phyloP scores from a whole-genome alignment of 257 asterid species.

The Nicotiana noctiflora region DNA sequence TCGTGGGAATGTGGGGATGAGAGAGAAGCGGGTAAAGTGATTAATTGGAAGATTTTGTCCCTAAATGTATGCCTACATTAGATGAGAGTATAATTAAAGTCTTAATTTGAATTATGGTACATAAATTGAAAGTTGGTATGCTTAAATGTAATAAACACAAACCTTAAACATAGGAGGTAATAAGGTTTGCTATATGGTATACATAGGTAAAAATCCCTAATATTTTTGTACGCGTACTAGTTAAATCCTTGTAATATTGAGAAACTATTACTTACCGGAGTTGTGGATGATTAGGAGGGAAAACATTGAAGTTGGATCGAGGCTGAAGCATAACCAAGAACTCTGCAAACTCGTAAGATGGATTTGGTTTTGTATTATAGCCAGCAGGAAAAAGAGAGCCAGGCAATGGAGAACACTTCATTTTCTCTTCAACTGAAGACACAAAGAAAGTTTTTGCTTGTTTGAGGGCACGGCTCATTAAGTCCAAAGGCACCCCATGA shows the following conservation, averaged over 20 bases:
- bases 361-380: conserved; percentile 39
- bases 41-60: too few species aligned
- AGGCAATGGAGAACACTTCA: conserved; percentile 17
- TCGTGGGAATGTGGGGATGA: too few species aligned
- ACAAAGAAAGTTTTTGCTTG: conserved; percentile 29
- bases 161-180: too few species aligned
- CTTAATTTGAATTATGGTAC: too few species aligned
- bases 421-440: conserved; percentile 35
- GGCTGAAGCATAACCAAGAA: conserved; percentile 46
- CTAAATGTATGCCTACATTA: too few species aligned
- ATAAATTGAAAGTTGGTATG: too few species aligned
- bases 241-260: neutral
- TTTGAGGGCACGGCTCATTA: conserved; percentile 34
- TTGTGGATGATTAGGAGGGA: conserved; percentile 24
- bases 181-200: too few species aligned
- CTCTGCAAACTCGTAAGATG: conserved; percentile 42
- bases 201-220: too few species aligned
- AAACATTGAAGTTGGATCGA: conserved; percentile 16
- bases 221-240: neutral
- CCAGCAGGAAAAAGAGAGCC: conserved; percentile 44
- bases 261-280: neutral
- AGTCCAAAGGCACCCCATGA: conserved; percentile 45
- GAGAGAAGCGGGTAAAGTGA: too few species aligned
- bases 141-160: too few species aligned
- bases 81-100: too few species aligned